Percentiles rank a stretch among this genome's conserved stretches.
Conservation (phyloP, 2,329 filamentous ascomycete genomes). For the Sclerotinia borealis region DNA sequence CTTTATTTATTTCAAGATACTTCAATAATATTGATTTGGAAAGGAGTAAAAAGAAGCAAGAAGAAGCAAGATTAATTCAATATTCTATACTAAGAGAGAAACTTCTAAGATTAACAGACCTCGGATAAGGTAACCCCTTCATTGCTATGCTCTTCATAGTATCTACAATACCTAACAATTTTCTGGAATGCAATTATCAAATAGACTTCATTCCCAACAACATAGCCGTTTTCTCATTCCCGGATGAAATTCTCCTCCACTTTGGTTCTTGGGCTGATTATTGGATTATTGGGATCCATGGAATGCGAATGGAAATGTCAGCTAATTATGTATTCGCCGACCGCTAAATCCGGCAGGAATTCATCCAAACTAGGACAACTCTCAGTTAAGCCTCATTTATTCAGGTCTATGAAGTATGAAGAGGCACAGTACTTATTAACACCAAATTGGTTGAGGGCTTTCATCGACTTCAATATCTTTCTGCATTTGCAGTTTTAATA, state of each 20-base stretch:
- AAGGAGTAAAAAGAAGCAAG: background rate
- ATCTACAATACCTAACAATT: background rate
- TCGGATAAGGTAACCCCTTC: background rate
- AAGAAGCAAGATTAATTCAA: no score
- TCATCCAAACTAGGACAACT: slow-evolving; percentile 2
- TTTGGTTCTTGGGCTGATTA: background rate
- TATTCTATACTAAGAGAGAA: background rate
- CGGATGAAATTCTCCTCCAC: background rate
- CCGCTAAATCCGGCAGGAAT: slow-evolving; percentile 6
- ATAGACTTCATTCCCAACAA: background rate
- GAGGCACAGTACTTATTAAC: background rate
- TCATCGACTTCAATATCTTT: background rate
- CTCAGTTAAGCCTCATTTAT: slow-evolving; percentile 6
- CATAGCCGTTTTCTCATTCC: background rate
- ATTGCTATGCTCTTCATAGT: background rate
- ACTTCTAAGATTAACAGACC: background rate
- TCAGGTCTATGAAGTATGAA: background rate
- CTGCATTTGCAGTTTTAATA: background rate
- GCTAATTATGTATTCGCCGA: background rate
- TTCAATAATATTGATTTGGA: background rate
- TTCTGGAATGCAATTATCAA: background rate
- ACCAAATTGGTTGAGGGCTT: background rate
- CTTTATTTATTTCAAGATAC: background rate
- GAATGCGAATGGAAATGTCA: slow-evolving; percentile 5
- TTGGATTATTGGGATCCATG: slow-evolving; percentile 3